Base-by-base conservation (phyloP, 2,329 filamentous ascomycete species). In the Diaporthe eres region DNA sequence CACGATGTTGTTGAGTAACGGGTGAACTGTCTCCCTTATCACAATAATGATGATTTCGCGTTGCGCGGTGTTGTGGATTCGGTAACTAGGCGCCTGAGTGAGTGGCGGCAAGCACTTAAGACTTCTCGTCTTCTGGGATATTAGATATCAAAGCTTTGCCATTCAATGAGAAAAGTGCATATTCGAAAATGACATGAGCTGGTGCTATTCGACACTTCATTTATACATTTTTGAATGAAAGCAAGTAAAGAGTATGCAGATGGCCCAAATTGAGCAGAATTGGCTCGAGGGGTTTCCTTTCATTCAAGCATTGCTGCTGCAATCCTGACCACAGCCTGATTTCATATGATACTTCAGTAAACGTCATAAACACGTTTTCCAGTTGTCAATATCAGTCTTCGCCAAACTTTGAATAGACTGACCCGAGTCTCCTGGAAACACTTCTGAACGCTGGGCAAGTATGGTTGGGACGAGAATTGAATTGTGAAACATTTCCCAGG, bases 1-100 rank as follows among this genome's bases (percentile, higher is more conserved):
- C 65, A 74, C 47, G 65, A 77, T 34, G 31, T 74, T 15, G 49
- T 55, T 9, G 65, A 70, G 34, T 28, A 22, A 39, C 19, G n/a
- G 19, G 19, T 9, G 34, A 31, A 3, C 15, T 28, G 3, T 42
- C 22, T 12, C n/a, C 25, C 22, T 7, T 42, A 10, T 4, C 19
- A 4, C 3, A 31, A 4, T 22, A 8, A 22, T 47, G 4, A 42
- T 7, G 5, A 31, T 13, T 17, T 63, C 5, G 44, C 10, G 39
- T 19, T 44, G 10, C 12, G 7, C 25, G 37, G 58, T 37, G 37
- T 47, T 44, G 44, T 51, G 28, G 17, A 37, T 51, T 15, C 37
- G 44, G 42, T 15, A 17, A 9, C 2, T 31, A 3, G 28, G 31
- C 31, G 6, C 22, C 25, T 19, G 39, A 42, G 12, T 51, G 10